Evolutionary conservation across 116 monocot species (phyloP), one percentile per base, ranked within the genome.

Genomic region (Papilionanthe hybrid): DNA sequence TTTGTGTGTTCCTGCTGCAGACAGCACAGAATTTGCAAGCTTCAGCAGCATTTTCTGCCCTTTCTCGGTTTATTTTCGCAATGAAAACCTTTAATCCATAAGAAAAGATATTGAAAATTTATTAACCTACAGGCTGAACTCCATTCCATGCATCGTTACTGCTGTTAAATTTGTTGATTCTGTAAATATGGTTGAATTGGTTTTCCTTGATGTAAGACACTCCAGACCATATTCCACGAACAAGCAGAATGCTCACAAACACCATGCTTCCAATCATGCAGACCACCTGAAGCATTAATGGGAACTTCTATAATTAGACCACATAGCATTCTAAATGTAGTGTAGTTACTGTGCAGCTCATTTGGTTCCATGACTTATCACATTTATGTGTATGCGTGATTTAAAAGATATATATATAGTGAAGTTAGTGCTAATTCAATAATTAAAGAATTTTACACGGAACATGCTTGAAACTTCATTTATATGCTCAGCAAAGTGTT

Each of bases 261-360:
- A 99, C 90, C 85, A 90, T 43, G 57, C 86, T 91, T 77, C 94
- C 98, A 85, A 93, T 63, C 8, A 87, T 91, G 87, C 98, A 99
- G 41, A n/a, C 44, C 73, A 73, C 73, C 73, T 73, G 69, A 0
- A 8, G 43, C 44, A 73, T 37, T 17, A 71, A 32, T 28, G 27
- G 9, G 27, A 25, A 27, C 1, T 65, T 17, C 28, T 5, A 69
- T 15, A 69, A 17, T 69, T 32, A 69, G 37, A 69, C 69, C 69
- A 69, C 12, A 5, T 30, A 32, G 37, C 29, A 69, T 5, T 30
- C 17, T 17, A 69, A 69, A 69, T 69, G 53, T 15, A 53, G 0
- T 53, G 18, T 12, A 15, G 53, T 53, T 53, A 4, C 15, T 4
- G 53, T 32, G 32, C 32, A 32, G 32, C 32, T 32, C 32, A 32